Conservation (phyloP, 73 alveolate species). For the Urostyla sp. region DNA sequence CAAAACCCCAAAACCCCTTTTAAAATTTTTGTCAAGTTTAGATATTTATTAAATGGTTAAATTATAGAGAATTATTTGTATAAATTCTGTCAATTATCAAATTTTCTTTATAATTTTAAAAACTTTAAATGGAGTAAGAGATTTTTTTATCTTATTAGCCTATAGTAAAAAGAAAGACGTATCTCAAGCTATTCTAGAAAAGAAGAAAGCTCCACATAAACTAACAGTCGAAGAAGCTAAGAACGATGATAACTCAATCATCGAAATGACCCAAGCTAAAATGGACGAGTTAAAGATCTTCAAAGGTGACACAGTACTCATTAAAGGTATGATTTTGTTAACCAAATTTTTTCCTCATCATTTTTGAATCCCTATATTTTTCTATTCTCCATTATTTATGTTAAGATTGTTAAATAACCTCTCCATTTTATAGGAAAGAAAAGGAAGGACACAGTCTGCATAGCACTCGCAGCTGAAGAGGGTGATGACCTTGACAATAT, state of each 20-base stretch:
- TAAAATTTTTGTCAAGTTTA: neutral
- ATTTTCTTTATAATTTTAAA: neutral
- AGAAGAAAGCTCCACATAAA: constrained; percentile 95
- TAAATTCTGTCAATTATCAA: neutral
- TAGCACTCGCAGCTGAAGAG: constrained; percentile 93
- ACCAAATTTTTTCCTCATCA: constrained; percentile 1
- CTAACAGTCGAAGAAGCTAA: constrained; percentile 90
- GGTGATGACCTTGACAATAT: constrained; percentile 84
- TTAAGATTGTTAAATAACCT: neutral
- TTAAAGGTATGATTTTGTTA: constrained; percentile 83
- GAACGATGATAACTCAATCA: constrained; percentile 90
- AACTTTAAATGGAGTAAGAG: constrained; percentile 47
- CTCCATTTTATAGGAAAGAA: constrained; percentile 72
- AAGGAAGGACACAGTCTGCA: constrained; percentile 98
- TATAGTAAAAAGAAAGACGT: constrained; percentile 71
- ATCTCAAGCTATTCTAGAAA: constrained; percentile 92
- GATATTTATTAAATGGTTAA: neutral
- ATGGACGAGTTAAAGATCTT: constrained; percentile 96
- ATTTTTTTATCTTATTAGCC: neutral
- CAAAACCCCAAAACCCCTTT: constrained; percentile 32
- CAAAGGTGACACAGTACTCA: constrained; percentile 97
- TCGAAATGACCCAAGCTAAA: constrained; percentile 94
- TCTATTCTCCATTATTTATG: neutral
- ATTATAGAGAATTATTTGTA: neutral
- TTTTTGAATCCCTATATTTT: too few relatives aligned